These are phyloP conservation scores for Raffaelea arxii DNA, from an alignment of 2,329 filamentous ascomycete species.

Conservation along the genomic window DNA sequence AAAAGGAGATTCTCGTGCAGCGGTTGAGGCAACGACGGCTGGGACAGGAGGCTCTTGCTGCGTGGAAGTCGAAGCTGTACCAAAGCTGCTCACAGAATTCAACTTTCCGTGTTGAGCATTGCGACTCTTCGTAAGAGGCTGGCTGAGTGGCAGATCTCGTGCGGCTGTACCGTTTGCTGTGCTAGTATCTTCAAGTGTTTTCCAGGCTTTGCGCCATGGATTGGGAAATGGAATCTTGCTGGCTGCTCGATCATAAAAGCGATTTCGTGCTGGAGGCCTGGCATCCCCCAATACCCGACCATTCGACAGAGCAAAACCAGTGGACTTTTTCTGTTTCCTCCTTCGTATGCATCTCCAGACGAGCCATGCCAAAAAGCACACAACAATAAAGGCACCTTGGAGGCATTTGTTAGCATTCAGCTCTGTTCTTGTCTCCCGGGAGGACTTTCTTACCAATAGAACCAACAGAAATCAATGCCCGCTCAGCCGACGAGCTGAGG, in stretches of 20 bases:
- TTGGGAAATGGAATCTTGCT: conserved; percentile 26
- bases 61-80: neutral
- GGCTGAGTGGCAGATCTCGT: neutral
- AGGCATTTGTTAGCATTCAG: neutral
- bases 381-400: conserved; percentile 32
- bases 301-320: too few relatives aligned
- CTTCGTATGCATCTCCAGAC: conserved; percentile 29
- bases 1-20: neutral
- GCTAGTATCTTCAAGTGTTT: conserved; percentile 19
- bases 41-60: neutral
- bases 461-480: conserved; percentile 21
- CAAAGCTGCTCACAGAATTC: neutral
- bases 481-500: conserved; percentile 17
- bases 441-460: conserved; percentile 24
- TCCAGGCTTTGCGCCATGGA: conserved; percentile 15
- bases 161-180: conserved; percentile 1
- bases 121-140: neutral
- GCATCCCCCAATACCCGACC: too few relatives aligned
- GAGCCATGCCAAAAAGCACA: conserved; percentile 35
- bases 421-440: too few relatives aligned
- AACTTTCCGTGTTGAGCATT: neutral
- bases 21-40: neutral
- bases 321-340: conserved; percentile 17
- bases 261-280: neutral
- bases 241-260: conserved; percentile 12